These are phyloP conservation scores for Medicago lupulina DNA, from an alignment of 306 rosid species.

Conservation along the genomic window DNA sequence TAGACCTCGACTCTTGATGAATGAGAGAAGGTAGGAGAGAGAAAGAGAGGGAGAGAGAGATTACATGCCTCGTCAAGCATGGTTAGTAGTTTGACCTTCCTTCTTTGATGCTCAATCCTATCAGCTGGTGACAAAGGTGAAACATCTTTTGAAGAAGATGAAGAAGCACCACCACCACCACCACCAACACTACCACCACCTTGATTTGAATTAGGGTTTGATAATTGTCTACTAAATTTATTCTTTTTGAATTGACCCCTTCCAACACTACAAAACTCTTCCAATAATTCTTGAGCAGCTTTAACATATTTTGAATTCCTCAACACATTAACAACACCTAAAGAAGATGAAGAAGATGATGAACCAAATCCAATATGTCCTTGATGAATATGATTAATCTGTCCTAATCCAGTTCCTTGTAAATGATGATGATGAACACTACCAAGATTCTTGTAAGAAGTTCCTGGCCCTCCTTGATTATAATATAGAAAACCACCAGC, in stretches of 20 bases:
- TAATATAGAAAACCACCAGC: constrained; percentile 53
- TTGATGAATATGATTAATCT: constrained; percentile 46
- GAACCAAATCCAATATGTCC: constrained; percentile 62
- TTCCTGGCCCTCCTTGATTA: constrained; percentile 40
- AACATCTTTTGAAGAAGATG: constrained; percentile 64
- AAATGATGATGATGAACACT: constrained; percentile 42
- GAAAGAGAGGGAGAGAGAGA: constrained; percentile 50
- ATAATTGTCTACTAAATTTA: constrained; percentile 57
- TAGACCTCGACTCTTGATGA: constrained; percentile 57
- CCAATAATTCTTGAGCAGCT: constrained; percentile 77
- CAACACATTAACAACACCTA: constrained; percentile 69
- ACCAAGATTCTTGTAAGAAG: constrained; percentile 52
- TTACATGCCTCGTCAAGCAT: constrained; percentile 95
- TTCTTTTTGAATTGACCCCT: constrained; percentile 82
- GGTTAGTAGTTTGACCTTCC: constrained; percentile 83
- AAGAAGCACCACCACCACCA: constrained; percentile 49
- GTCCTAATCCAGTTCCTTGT: constrained; percentile 45
- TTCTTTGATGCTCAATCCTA: constrained; percentile 86
- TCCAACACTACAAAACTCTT: constrained; percentile 90
- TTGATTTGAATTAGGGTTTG: constrained; percentile 75
- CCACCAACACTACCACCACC: constrained; percentile 43
- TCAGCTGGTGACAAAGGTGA: constrained; percentile 78
- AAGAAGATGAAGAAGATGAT: constrained; percentile 40
- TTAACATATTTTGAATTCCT: constrained; percentile 77
- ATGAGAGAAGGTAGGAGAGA: constrained; percentile 44